Base-by-base conservation (phyloP, 2,329 filamentous ascomycete species). In the Phaeosphaeriaceae sp. region DNA sequence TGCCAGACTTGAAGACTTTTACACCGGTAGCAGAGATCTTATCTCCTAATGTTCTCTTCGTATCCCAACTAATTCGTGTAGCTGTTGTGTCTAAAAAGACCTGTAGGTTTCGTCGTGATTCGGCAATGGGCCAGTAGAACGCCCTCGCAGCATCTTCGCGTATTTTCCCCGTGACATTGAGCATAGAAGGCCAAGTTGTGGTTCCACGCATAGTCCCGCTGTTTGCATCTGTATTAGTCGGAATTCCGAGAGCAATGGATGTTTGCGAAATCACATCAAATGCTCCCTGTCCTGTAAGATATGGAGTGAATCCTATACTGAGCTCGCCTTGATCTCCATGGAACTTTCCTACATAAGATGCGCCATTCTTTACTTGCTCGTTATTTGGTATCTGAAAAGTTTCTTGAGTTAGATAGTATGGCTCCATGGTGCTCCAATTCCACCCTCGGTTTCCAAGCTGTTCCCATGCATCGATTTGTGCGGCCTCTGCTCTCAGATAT, bases 61-160 rank as follows among this genome's bases (percentile, higher is more conserved):
- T 44, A 8, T 55, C 35, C 74, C 75, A 79, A 5, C 75, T 48
- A 13, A 81, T 66, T 21, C 66, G 67, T 34, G 74, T 74, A 1
- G 72, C 78, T 2, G 67, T 66, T 0, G 77, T 76, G 50, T 78
- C 76, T 15, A 74, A 54, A 23, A 79, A 71, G 1, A 80, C 59
- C 3, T 76, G 58, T 1, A 81, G 62, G 52, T 81, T 81, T 2
- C 63, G 39, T 36, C 78, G 65, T 35, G 54, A 42, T 15, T 66
- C 50, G n/a, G 54, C 64, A 47, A 76, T 60, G 1, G 78, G 77
- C 44, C 69, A 78, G 55, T 79, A 81, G 54, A 78, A 81, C 4
- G 77, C 76, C 13, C 77, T 66, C 3, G 76, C 78, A 29, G 79
- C 76, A 63, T 81, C 78, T 47, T 76, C 72, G 9, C 78, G 72